These are phyloP conservation scores for Salix koriyanagi DNA, from an alignment of 345 rosid genomes.

Conservation along the genomic window DNA sequence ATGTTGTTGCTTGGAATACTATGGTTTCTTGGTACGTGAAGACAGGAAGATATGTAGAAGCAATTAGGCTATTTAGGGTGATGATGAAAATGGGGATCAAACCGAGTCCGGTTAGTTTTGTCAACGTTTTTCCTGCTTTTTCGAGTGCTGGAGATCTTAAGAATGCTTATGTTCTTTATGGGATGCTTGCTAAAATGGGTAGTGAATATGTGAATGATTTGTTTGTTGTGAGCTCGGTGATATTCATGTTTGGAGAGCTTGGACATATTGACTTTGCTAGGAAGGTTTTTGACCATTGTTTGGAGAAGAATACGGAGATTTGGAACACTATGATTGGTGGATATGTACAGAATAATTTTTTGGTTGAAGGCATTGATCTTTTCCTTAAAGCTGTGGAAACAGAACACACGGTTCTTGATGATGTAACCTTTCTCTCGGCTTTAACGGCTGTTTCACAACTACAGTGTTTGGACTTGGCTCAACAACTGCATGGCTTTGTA, in stretches of 20 bases:
- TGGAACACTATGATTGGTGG: conserved; percentile 85
- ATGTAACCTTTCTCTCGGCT: conserved; percentile 61
- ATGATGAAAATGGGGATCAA: conserved; percentile 64
- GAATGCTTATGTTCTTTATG: conserved; percentile 53
- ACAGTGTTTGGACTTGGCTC: conserved; percentile 52
- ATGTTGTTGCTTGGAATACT: conserved; percentile 82
- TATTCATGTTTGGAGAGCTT: conserved; percentile 65
- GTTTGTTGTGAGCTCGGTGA: conserved; percentile 70
- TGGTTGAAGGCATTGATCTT: conserved; percentile 49
- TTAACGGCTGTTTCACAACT: conserved; percentile 64
- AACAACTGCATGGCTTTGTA: conserved; percentile 62
- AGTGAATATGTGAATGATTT: conserved; percentile 53
- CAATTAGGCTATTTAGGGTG: conserved; percentile 49
- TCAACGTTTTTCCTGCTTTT: conserved; percentile 70
- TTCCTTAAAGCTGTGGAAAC: conserved; percentile 51
- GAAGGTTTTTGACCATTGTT: conserved; percentile 60
- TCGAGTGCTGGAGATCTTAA: conserved; percentile 39
- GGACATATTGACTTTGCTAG: conserved; percentile 54
- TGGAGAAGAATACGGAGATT: conserved; percentile 59
- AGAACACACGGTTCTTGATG: conserved; percentile 48
- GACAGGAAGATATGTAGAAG: conserved; percentile 53
- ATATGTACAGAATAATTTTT: conserved; percentile 50
- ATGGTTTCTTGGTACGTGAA: conserved; percentile 72
- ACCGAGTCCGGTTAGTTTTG: conserved; percentile 73
- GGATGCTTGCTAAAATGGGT: conserved; percentile 63